Conservation (phyloP, 148 eudicot genomes). For the Silene conica region DNA sequence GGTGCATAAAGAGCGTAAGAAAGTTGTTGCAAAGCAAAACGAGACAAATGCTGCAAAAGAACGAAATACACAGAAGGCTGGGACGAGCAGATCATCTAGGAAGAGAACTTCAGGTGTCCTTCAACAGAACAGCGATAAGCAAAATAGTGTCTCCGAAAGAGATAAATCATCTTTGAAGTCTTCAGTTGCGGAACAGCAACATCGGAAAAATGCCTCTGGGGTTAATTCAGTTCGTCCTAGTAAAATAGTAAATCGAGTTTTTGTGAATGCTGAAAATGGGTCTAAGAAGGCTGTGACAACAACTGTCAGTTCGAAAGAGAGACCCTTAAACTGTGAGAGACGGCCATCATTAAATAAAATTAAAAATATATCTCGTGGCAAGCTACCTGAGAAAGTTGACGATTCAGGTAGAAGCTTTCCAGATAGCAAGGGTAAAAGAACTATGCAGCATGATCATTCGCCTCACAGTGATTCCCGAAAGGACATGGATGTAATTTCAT, state of each 20-base stretch:
- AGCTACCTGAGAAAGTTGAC: constrained; percentile 29
- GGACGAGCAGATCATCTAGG: constrained; percentile 38
- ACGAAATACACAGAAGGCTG: constrained; percentile 34
- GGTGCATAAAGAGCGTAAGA: constrained; percentile 45
- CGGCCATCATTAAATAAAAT: constrained; percentile 38
- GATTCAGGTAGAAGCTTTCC: constrained; percentile 30
- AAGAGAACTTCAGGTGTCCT: constrained; percentile 49
- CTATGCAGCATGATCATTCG: constrained; percentile 41
- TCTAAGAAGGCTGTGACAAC: constrained; percentile 40
- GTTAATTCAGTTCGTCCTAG: constrained; percentile 42
- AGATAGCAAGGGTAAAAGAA: constrained; percentile 35
- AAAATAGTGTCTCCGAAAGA: constrained; percentile 43
- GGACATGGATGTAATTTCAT: constrained; percentile 84
- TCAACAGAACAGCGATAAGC: constrained; percentile 77
- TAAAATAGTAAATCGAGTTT: constrained; percentile 54
- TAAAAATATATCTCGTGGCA: constrained; percentile 46
- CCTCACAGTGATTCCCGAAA: constrained; percentile 40
- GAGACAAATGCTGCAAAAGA: constrained; percentile 37
- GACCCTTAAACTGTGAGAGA: constrained; percentile 37
- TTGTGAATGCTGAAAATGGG: constrained; percentile 34
- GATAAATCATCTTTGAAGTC: constrained; percentile 38
- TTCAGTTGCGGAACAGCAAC: constrained; percentile 40
- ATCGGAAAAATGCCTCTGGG: constrained; percentile 34
- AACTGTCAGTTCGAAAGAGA: constrained; percentile 37
- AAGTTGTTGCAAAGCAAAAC: constrained; percentile 34